A percentile compares a stretch with the other conserved stretches of the same genome.
phyloP scores from a whole-genome alignment of 768 basidiomycete genomes.

The Phanerodontia chrysosporium region DNA sequence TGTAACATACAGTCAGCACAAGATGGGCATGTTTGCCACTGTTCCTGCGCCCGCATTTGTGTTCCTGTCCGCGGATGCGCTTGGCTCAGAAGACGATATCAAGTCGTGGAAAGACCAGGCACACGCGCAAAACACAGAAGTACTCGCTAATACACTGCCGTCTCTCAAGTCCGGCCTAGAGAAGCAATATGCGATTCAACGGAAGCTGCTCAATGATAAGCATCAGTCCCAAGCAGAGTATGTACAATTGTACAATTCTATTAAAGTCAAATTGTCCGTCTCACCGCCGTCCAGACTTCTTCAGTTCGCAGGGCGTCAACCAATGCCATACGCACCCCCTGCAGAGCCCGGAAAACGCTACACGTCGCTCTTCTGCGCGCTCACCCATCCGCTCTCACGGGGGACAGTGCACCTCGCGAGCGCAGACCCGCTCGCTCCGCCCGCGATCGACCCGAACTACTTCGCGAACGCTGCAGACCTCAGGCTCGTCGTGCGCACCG shows the following conservation, averaged over 20 bases:
- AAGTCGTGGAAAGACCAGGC: conserved; percentile 2
- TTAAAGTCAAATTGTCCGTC: no score
- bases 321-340: neutral
- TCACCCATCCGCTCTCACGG: conserved; percentile 24
- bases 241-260: neutral
- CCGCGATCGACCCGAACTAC: conserved; percentile 11
- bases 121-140: neutral
- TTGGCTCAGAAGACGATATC: conserved; percentile 1
- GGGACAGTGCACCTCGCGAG: conserved; percentile 23
- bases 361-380: conserved; percentile 18
- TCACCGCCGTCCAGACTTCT: neutral
- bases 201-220: neutral
- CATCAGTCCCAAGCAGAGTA: conserved; percentile 2
- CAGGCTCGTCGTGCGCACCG: conserved; percentile 2
- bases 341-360: conserved; percentile 21
- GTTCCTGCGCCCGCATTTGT: conserved; percentile 5
- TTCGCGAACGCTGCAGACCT: conserved; percentile 7
- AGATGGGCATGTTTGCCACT: conserved; percentile 1
- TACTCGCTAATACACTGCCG: conserved; percentile 1
- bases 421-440: conserved; percentile 5
- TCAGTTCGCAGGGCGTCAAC: conserved; percentile 2
- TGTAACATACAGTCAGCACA: neutral
- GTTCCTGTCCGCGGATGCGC: conserved; percentile 1
- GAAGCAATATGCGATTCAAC: conserved; percentile 6
- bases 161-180: conserved; percentile 1